phyloP scores from a whole-genome alignment of 768 basidiomycete genomes.

The Pleurotus salmoneostramineus region DNA sequence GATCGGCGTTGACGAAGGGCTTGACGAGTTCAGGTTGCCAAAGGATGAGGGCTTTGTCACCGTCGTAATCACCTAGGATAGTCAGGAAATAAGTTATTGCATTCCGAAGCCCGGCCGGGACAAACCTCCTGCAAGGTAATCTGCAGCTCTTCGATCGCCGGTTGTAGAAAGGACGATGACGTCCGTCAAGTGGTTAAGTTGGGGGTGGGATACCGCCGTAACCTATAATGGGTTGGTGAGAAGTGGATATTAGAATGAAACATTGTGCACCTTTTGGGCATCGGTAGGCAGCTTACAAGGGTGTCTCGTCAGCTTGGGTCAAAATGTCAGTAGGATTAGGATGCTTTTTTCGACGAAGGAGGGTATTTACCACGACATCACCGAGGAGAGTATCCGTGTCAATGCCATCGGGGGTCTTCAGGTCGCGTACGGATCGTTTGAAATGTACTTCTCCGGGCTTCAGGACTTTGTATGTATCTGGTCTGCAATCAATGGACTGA shows the following conservation, averaged over 20 bases:
- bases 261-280: constrained; percentile 47
- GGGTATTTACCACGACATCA: constrained; percentile 45
- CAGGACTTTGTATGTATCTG: constrained; percentile 52
- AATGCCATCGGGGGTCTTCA: constrained; percentile 37
- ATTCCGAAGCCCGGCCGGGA: no score
- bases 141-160: constrained; percentile 53
- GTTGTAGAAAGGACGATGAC: constrained; percentile 57
- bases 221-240: constrained; percentile 31
- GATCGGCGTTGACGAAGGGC: constrained; percentile 49
- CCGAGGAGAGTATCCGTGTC: constrained; percentile 49
- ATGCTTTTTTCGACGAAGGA: neutral
- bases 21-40: constrained; percentile 56
- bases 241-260: neutral
- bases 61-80: constrained; percentile 63
- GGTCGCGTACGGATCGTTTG: constrained; percentile 40
- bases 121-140: constrained; percentile 61
- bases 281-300: constrained; percentile 74
- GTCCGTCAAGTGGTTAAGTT: constrained; percentile 45
- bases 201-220: constrained; percentile 47
- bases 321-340: neutral
- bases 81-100: no score
- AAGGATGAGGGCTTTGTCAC: constrained; percentile 55
- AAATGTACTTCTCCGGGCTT: constrained; percentile 55
- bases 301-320: constrained; percentile 48
- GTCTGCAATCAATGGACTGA: constrained; percentile 10